These are phyloP conservation scores for Fusarium sp. DNA, from an alignment of 2,329 filamentous ascomycete species.

Conservation along the genomic window DNA sequence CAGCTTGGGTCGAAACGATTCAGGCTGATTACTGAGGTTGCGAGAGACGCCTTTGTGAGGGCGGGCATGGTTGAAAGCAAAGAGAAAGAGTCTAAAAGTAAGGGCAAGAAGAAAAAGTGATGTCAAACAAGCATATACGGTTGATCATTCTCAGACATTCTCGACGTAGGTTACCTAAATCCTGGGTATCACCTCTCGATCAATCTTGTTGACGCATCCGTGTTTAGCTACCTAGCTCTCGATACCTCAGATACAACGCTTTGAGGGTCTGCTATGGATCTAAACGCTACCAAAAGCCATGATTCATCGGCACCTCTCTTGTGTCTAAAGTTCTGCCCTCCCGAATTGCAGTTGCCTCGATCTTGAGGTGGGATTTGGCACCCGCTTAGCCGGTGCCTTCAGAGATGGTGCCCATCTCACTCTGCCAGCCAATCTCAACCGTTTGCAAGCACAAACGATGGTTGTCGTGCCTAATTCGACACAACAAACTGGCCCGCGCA, in stretches of 20 bases:
- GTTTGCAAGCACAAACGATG: conserved; percentile 5
- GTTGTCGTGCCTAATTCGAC: background rate
- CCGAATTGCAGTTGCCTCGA: background rate
- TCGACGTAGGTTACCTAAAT: conserved; percentile 6
- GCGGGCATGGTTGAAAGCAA: conserved; percentile 78
- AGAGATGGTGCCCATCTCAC: background rate
- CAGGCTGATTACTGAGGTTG: conserved; percentile 88
- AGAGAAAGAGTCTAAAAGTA: conserved; percentile 50
- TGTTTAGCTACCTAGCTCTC: conserved; percentile 2
- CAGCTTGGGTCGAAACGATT: conserved; percentile 92
- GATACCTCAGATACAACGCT: background rate
- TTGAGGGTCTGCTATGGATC: background rate
- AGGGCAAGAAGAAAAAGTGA: conserved; percentile 31
- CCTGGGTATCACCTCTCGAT: background rate
- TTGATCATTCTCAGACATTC: background rate
- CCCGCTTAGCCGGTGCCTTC: background rate
- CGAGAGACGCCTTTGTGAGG: conserved; percentile 85
- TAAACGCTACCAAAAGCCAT: background rate
- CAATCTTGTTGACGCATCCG: conserved; percentile 6
- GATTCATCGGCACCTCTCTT: background rate
- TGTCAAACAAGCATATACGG: background rate
- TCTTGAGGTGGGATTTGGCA: background rate
- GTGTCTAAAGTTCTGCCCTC: background rate
- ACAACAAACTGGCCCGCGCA: background rate
- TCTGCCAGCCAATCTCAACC: conserved; percentile 7